phyloP scores from a whole-genome alignment of 2,329 filamentous ascomycete genomes.

The Fonsecaea pugnacius region DNA sequence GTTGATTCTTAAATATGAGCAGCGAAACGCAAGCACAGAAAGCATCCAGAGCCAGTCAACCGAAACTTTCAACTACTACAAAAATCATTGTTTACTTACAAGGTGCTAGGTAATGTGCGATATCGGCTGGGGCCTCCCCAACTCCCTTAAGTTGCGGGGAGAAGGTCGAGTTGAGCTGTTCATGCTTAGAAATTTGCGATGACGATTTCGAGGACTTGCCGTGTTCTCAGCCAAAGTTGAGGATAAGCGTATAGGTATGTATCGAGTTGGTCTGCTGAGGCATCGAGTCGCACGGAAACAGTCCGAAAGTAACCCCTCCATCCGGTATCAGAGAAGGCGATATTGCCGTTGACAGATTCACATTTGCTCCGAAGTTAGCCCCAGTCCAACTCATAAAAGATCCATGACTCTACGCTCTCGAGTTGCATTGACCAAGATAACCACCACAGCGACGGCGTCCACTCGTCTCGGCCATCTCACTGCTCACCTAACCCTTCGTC shows the following conservation, averaged over 20 bases:
- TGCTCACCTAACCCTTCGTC: conserved; percentile 14
- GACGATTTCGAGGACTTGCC: not conserved
- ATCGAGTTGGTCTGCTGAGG: not conserved
- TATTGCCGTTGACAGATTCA: not conserved
- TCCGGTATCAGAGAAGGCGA: conserved; percentile 8
- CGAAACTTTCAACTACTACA: not conserved
- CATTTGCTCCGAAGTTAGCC: conserved; percentile 2
- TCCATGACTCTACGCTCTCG: conserved; percentile 17
- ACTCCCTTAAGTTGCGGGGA: not conserved
- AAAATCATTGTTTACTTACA: not conserved
- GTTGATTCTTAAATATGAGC: not conserved
- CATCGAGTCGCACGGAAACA: not conserved
- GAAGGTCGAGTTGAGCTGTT: conserved; percentile 8
- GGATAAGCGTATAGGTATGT: not conserved
- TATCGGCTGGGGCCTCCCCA: not conserved
- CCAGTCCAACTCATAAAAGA: not conserved
- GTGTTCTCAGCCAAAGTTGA: not conserved
- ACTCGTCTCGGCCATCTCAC: conserved; percentile 16
- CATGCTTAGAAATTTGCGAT: not conserved
- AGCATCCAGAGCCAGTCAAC: not conserved
- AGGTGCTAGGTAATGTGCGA: not conserved
- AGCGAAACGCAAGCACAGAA: not conserved
- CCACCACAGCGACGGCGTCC: conserved; percentile 14
- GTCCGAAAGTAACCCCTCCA: not conserved
- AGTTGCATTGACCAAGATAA: conserved; percentile 10